Percentiles rank a stretch among this genome's conserved stretches.
phyloP scores from a whole-genome alignment of 2,329 filamentous ascomycete species.

The Huntiella omanensis region DNA sequence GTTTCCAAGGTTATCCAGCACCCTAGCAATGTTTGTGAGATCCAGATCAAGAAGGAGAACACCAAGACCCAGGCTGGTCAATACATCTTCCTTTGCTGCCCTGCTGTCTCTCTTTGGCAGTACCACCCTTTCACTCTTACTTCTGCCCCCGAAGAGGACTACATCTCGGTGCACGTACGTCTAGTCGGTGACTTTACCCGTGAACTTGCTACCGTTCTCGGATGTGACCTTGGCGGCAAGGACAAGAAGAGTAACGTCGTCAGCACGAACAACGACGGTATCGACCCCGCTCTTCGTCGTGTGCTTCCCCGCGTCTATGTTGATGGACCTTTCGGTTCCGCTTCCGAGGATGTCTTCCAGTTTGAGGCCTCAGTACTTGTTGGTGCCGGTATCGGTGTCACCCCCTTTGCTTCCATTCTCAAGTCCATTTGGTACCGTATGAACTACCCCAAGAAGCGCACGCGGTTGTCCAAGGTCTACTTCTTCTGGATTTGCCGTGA shows the following conservation, averaged over 20 bases:
- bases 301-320: slow-evolving; percentile 66
- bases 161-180: slow-evolving; percentile 72
- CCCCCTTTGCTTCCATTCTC: slow-evolving; percentile 70
- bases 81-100: slow-evolving; percentile 81
- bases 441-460: slow-evolving; percentile 70
- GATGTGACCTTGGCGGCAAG: slow-evolving; percentile 41
- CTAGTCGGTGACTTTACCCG: slow-evolving; percentile 69
- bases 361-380: slow-evolving; percentile 66
- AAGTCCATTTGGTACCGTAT: slow-evolving; percentile 90
- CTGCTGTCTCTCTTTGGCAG: slow-evolving; percentile 71
- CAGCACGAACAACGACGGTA: slow-evolving; percentile 40
- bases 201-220: slow-evolving; percentile 47
- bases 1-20: slow-evolving; percentile 82
- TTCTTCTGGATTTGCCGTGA: slow-evolving; percentile 88
- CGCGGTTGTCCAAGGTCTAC: slow-evolving; percentile 66
- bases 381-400: slow-evolving; percentile 68
- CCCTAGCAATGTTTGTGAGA: slow-evolving; percentile 74
- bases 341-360: slow-evolving; percentile 79
- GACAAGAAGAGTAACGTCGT: slow-evolving; percentile 42
- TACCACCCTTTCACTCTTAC: slow-evolving; percentile 79
- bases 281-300: slow-evolving; percentile 44
- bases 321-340: slow-evolving; percentile 70
- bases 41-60: slow-evolving; percentile 80
- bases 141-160: slow-evolving; percentile 74
- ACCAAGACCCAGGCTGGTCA: slow-evolving; percentile 66